These are phyloP conservation scores for Mycena maculata DNA, from an alignment of 768 basidiomycete species.

Conservation along the genomic window DNA sequence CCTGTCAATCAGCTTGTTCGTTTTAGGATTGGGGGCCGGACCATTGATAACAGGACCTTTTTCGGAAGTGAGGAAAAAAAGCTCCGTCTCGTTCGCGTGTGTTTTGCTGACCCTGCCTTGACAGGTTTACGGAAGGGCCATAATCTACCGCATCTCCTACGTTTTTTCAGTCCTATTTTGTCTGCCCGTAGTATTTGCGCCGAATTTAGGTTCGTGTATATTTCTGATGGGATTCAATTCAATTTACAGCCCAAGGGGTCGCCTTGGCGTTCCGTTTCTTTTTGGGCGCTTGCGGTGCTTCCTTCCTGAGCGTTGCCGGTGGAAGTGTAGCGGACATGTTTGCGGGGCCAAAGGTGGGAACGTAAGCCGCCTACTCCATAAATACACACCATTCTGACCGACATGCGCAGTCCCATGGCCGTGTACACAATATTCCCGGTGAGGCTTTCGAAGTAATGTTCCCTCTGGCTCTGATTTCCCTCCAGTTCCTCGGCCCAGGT, in stretches of 20 bases:
- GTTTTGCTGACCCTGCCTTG: no score
- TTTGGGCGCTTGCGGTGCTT: slow-evolving; percentile 66
- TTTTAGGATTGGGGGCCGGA: slow-evolving; percentile 62
- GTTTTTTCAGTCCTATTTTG: slow-evolving; percentile 69
- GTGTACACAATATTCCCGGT: slow-evolving; percentile 68
- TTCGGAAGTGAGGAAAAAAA: no score
- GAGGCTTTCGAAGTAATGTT: slow-evolving; percentile 56
- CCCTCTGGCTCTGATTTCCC: not conserved
- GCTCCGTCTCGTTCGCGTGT: no score
- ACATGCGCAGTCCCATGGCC: slow-evolving; percentile 56
- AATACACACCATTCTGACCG: not conserved
- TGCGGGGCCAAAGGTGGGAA: slow-evolving; percentile 66
- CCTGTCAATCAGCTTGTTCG: slow-evolving; percentile 66
- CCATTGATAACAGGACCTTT: slow-evolving; percentile 62
- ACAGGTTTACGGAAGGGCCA: slow-evolving; percentile 76
- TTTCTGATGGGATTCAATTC: no score
- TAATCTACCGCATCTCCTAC: slow-evolving; percentile 74
- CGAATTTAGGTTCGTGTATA: slow-evolving; percentile 65
- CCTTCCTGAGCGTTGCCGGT: slow-evolving; percentile 68
- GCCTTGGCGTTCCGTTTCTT: slow-evolving; percentile 55
- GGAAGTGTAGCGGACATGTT: slow-evolving; percentile 70
- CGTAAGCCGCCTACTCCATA: slow-evolving; percentile 52
- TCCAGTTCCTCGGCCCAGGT: slow-evolving; percentile 34
- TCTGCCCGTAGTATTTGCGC: slow-evolving; percentile 82
- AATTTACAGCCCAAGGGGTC: not conserved